Percentiles rank a stretch among this genome's conserved stretches.
Conservation (phyloP, 441 rosid genomes). For the Isatis lusitanica region DNA sequence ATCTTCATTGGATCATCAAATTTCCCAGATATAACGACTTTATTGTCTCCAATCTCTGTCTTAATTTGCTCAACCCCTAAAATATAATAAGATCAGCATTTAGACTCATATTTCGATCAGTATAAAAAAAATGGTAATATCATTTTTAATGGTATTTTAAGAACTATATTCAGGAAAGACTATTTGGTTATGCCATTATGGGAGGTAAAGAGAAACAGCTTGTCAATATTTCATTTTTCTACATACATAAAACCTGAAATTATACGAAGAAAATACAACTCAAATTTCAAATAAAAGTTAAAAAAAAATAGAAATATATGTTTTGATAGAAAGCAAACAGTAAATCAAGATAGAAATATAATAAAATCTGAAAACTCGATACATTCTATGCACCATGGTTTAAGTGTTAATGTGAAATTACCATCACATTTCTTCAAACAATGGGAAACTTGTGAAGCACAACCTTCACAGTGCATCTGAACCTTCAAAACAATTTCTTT, state of each 20-base stretch:
- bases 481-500: slow-evolving; percentile 54
- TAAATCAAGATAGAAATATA: background rate
- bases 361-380: background rate
- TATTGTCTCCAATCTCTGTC: slow-evolving; percentile 43
- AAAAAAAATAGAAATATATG: too few species aligned
- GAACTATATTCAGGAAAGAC: background rate
- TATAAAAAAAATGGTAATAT: background rate
- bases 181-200: background rate
- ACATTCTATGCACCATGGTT: background rate
- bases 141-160: background rate
- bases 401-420: slow-evolving; percentile 18
- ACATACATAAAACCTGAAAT: background rate
- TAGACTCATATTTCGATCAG: background rate
- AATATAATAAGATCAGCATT: background rate
- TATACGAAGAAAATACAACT: background rate
- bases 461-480: slow-evolving; percentile 69
- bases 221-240: background rate
- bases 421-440: slow-evolving; percentile 56
- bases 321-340: background rate
- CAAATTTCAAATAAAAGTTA: background rate
- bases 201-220: background rate
- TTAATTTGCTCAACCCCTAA: slow-evolving; percentile 60
- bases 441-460: slow-evolving; percentile 46
- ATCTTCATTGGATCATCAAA: slow-evolving; percentile 55
- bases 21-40: slow-evolving; percentile 56